These are phyloP conservation scores for Leptographium radiaticola DNA, from an alignment of 2,329 filamentous ascomycete species.

Conservation along the genomic window DNA sequence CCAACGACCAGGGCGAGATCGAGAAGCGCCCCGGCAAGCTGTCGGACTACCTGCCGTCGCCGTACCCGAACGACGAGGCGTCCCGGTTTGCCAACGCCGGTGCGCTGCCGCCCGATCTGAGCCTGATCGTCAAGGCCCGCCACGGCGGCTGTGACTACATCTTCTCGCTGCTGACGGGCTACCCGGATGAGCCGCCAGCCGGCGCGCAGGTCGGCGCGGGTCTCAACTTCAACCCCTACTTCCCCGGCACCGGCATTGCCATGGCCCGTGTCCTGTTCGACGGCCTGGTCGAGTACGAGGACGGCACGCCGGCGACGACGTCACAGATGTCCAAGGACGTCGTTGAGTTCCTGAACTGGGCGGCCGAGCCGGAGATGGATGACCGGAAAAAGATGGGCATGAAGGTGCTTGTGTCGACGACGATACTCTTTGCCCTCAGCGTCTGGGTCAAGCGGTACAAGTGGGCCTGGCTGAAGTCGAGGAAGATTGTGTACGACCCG, in stretches of 20 bases:
- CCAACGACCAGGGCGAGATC: slow-evolving; percentile 95
- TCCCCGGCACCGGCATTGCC: slow-evolving; percentile 95
- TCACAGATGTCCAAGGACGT: slow-evolving; percentile 99
- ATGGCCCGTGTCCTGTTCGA: slow-evolving; percentile 99
- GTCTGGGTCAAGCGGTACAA: slow-evolving; percentile 99
- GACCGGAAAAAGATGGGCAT: slow-evolving; percentile 99
- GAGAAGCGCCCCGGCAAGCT: slow-evolving; percentile 98
- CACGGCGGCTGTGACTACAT: slow-evolving; percentile 99
- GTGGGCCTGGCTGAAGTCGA: slow-evolving; percentile 91
- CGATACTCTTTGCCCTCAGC: slow-evolving; percentile 70
- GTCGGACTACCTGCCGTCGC: slow-evolving; percentile 86
- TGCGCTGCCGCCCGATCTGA: slow-evolving; percentile 93
- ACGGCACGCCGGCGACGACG: slow-evolving; percentile 82
- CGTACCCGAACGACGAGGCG: slow-evolving; percentile 99
- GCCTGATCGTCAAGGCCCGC: slow-evolving; percentile 91
- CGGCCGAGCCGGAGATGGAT: slow-evolving; percentile 98
- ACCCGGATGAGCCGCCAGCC: slow-evolving; percentile 89
- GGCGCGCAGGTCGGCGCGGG: slow-evolving; percentile 75
- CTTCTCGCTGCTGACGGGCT: slow-evolving; percentile 91
- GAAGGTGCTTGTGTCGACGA: slow-evolving; percentile 78
- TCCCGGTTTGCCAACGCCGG: slow-evolving; percentile 97
- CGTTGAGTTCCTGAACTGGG: slow-evolving; percentile 97
- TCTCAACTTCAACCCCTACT: slow-evolving; percentile 99
- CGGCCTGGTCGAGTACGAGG: slow-evolving; percentile 94
- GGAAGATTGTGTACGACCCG: slow-evolving; percentile 82